Conservation (phyloP, 2,329 filamentous ascomycete genomes). For the Colletotrichum cordylinicola region DNA sequence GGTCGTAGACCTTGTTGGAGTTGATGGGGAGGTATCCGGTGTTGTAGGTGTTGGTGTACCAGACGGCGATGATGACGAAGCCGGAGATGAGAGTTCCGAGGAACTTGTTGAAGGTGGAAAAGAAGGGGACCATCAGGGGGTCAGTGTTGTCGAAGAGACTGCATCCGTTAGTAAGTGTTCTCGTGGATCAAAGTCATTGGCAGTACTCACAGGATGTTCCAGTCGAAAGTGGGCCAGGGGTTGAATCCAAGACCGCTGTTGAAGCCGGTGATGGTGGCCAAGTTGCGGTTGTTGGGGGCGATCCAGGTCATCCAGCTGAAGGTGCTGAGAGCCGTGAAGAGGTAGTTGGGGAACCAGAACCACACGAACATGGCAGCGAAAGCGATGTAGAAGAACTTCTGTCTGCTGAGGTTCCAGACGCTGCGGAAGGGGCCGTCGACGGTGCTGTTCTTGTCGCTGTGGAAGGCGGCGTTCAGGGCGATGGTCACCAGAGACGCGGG, state of each 20-base stretch:
- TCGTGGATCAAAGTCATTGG: too few species aligned
- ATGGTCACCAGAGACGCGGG: constrained; percentile 51
- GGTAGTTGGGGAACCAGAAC: constrained; percentile 53
- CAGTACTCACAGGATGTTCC: constrained; percentile 27
- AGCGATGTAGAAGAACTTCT: constrained; percentile 44
- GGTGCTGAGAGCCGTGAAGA: constrained; percentile 46
- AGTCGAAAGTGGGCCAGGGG: constrained; percentile 34
- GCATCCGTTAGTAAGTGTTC: neutral
- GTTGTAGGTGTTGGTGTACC: constrained; percentile 65
- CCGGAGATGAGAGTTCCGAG: constrained; percentile 61
- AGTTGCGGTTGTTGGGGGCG: constrained; percentile 36
- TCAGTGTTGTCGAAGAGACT: constrained; percentile 32
- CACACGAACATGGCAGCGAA: constrained; percentile 51
- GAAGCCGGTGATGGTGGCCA: constrained; percentile 32
- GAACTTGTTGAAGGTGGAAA: constrained; percentile 67
- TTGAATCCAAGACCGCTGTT: constrained; percentile 35
- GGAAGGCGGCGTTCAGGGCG: constrained; percentile 46
- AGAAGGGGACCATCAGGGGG: constrained; percentile 55
- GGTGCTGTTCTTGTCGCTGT: constrained; percentile 36
- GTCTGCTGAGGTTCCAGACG: constrained; percentile 40
- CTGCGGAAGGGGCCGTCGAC: constrained; percentile 36
- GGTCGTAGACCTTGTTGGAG: constrained; percentile 56
- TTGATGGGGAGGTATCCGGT: constrained; percentile 60
- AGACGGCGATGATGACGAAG: constrained; percentile 61
- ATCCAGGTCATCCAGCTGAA: constrained; percentile 57